These are phyloP conservation scores for Botryosphaeria dothidea DNA, from an alignment of 2,329 filamentous ascomycete species.

Conservation along the genomic window DNA sequence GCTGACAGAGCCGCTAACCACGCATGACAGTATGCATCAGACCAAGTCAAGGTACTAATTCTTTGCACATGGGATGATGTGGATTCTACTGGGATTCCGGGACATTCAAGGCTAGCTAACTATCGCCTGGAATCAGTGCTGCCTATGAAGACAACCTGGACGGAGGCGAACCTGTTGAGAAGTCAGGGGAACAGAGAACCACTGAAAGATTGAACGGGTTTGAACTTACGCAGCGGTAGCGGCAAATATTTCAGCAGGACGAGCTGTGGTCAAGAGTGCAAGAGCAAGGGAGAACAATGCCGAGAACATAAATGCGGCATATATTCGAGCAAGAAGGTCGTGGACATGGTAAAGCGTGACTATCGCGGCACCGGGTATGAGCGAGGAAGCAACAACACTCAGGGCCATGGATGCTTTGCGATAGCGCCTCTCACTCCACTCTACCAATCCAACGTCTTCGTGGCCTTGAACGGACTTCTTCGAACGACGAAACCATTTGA, in stretches of 20 bases:
- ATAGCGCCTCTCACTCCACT: neutral
- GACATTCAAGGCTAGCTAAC: neutral
- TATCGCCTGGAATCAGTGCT: neutral
- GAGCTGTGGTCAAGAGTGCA: neutral
- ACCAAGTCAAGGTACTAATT: too few species aligned
- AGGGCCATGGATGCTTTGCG: neutral
- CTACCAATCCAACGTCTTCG: neutral
- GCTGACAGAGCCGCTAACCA: neutral
- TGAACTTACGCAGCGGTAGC: neutral
- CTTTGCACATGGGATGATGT: too few species aligned
- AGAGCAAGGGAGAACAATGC: neutral
- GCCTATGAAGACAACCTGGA: conserved; percentile 8
- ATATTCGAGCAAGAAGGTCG: neutral
- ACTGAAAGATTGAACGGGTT: too few species aligned
- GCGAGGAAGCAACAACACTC: neutral
- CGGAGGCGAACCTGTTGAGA: neutral
- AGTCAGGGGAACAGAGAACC: neutral
- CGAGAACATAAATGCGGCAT: neutral
- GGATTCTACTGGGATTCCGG: too few species aligned
- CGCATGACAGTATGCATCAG: neutral
- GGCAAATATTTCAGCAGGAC: conserved; percentile 1
- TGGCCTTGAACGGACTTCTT: neutral
- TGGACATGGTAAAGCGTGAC: neutral
- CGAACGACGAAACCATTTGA: neutral
- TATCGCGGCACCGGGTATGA: neutral